Base-by-base conservation (phyloP, 495 filamentous ascomycete genomes). In the Apodospora peruviana region DNA sequence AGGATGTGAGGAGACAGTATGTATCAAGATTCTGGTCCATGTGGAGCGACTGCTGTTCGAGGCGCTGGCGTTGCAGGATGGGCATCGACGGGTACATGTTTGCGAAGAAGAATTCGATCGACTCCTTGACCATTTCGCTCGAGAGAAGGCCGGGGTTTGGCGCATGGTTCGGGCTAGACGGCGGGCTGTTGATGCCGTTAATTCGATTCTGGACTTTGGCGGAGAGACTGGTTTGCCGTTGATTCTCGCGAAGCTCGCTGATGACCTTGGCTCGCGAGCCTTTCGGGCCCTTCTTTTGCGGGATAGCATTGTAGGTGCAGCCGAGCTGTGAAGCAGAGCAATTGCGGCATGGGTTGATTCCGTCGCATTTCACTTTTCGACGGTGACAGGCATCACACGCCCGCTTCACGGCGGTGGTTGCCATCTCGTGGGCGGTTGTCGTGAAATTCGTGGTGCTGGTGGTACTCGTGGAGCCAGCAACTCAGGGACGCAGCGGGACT, bases 211-310 rank as follows among this genome's bases (percentile, higher is more conserved):
- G 74, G 19, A 73, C 61, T 57, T 74, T 76, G 54, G 67, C 64
- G n/a, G 71, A 70, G 32, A 77, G 71, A 52, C 76, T 84, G 16
- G 75, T 75, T 52, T 84, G 78, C 52, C 73, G 71, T 52, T 86
- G 82, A 11, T 69, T 85, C 61, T 84, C 80, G 53, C 83, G 76
- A 27, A 90, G 68, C 61, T 90, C 84, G 51, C 78, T 85, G 58
- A 94, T 88, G 43, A 91, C 82, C 68, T 89, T 91, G 35, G 88
- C 87, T 45, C 86, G 71, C 55, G 80, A 85, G 47, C 87, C 87
- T 65, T 91, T 91, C 25, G 87, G 87, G 0, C 88, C 88, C 67
- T 91, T 90, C 70, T 90, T 91, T 68, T 88, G 86, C 0, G 86
- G 87, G 39, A 90, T 82, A n/a, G 85, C 79, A 70, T 88, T 83